Base-by-base conservation (phyloP, 2,329 filamentous ascomycete species). In the Aureobasidium sp. region DNA sequence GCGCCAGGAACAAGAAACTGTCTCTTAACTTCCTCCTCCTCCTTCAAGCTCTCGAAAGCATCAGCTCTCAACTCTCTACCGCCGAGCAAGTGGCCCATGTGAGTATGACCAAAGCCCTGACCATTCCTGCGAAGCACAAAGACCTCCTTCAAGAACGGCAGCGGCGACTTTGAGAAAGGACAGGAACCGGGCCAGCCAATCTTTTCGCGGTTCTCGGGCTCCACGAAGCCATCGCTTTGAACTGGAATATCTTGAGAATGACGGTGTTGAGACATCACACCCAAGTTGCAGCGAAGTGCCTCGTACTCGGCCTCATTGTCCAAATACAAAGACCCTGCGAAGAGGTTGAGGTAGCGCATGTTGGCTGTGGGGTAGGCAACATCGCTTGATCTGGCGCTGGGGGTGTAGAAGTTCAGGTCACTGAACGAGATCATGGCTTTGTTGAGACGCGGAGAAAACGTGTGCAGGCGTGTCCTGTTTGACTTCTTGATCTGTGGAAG, bases 401-500 rank as follows among this genome's bases (percentile, higher is more conserved):
- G 3, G 4, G 45, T 49, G 35, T 46, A 59, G 19, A 62, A 46
- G 4, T 46, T 8, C 60, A 62, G 15, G 21, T 46, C 21, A 23
- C 21, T 25, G 19, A 53, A 58, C 2, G 35, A 29, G 2, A 29
- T 15, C 46, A 53, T 53, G 2, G 17, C 31, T 8, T 46, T 53
- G 27, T 15, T 57, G 4, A 35, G 9, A 0, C 54, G 21, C 0
- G 60, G n/a, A 7, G 60, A 37, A n/a, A 49, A 62, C 1, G 21
- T 37, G 46, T 62, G 54, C n/a, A 59, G 17, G n/a, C 27, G 29
- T 0, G 79, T 76, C 4, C 63, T 46, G 0, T 62, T 60, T 0
- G 71, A 77, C 0, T 49, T 23, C 0, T 64, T 57, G 2, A 87
- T 77, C 0, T 40, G 6, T 0, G 72, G 64, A 0, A 82, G 63